These are phyloP conservation scores for Ascochyta koolunga DNA, from an alignment of 2,329 filamentous ascomycete species.

Conservation along the genomic window DNA sequence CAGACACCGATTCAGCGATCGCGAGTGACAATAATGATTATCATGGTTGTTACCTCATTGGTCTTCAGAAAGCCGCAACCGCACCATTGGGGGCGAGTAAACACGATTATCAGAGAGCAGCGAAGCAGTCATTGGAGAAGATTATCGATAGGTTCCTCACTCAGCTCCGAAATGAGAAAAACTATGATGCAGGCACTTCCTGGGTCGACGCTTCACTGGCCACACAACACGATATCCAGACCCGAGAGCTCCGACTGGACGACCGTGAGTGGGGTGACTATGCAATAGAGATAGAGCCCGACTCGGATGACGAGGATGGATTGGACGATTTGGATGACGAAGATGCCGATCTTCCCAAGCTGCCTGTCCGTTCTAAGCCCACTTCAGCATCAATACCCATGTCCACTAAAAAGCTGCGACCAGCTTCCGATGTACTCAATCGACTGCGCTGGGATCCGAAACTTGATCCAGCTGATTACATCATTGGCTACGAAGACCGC, in stretches of 20 bases:
- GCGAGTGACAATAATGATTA: constrained; percentile 53
- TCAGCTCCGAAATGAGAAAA: constrained; percentile 43
- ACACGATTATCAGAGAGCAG: constrained; percentile 50
- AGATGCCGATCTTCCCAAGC: constrained; percentile 11
- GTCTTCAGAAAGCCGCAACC: constrained; percentile 49
- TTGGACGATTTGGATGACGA: constrained; percentile 28
- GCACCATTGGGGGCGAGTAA: not conserved
- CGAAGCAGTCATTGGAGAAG: constrained; percentile 52
- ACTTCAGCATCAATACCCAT: constrained; percentile 26
- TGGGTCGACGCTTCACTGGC: constrained; percentile 46
- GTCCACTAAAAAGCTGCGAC: constrained; percentile 39
- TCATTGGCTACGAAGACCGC: constrained; percentile 61
- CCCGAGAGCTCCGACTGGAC: constrained; percentile 53
- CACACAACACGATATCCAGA: constrained; percentile 43
- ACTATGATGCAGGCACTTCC: constrained; percentile 43
- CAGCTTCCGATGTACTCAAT: constrained; percentile 54
- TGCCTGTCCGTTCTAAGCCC: constrained; percentile 25
- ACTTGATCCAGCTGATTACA: constrained; percentile 53
- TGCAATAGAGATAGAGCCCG: constrained; percentile 49
- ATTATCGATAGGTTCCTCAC: constrained; percentile 44
- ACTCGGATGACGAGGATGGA: constrained; percentile 44
- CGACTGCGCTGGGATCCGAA: constrained; percentile 58
- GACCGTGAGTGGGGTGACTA: constrained; percentile 59
- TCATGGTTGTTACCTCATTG: constrained; percentile 67
- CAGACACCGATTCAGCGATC: constrained; percentile 21